Evolutionary conservation across 2,329 filamentous ascomycete species (phyloP), one percentile per base, ranked within the genome.

Genomic region (Hyphodiscus sp.): DNA sequence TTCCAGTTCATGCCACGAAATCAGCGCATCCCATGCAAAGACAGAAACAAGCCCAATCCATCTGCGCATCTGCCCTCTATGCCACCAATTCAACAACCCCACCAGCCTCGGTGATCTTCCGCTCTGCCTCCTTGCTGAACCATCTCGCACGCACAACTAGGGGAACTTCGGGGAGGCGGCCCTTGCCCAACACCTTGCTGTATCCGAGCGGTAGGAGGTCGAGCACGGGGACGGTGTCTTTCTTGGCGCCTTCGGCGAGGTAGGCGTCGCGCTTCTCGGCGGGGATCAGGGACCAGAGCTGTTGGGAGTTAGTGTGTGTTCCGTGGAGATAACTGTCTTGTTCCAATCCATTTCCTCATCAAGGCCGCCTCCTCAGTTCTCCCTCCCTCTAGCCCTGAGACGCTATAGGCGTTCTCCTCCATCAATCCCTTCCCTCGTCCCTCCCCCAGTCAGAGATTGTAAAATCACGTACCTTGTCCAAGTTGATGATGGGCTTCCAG

Each of bases 401-500:
- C 23, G 4, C 8, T 26, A 8, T 43, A 15, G 15, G 16, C 41
- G 7, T 43, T 13, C 16, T 43, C 6, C 16, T 46, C 19, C 23
- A 23, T n/a, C 20, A 42, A 30, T 7, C 16, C 20, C 33, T 30
- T 49, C 44, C 41, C 19, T 41, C 38, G n/a, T 8, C 48, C 11
- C 30, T 33, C 38, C 20, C 48, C 16, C 48, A 48, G 41, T 3
- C 20, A 29, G 15, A 19, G 50, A 11, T 11, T 19, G 33, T 16
- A 49, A 30, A 16, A 41, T 26, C 61, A 63, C 77, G 70, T 76
- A 92, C 88, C 88, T 97, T 99, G 79, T 97, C 94, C 69, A 99
- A 81, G 83, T 99, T 99, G 86, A 99, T 87, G 68, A 90, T 83
- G 65, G 94, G 94, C 82, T 96, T 96, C 94, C 92, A 99, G 83